These are phyloP conservation scores for Sparassis latifolia DNA, from an alignment of 1,284 basidiomycete genomes.

Conservation along the genomic window DNA sequence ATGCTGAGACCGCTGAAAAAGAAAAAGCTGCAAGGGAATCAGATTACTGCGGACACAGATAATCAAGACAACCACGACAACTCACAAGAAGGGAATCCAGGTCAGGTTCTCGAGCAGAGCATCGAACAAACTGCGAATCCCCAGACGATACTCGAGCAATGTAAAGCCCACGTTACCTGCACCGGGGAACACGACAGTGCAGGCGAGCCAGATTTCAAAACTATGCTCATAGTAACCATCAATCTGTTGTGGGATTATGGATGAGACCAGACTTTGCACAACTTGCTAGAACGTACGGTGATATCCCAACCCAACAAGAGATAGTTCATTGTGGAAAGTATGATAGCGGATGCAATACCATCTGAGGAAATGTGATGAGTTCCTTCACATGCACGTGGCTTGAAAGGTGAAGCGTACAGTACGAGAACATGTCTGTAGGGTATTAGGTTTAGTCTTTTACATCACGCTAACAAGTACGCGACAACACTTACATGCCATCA, in stretches of 20 bases:
- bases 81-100: conserved; percentile 79
- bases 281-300: conserved; percentile 29
- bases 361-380: conserved; percentile 31
- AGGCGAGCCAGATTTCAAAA: conserved; percentile 75
- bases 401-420: conserved; percentile 43
- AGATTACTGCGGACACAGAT: conserved; percentile 8
- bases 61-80: conserved; percentile 11
- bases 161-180: conserved; percentile 69
- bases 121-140: conserved; percentile 47
- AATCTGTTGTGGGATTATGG: conserved; percentile 5
- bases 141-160: conserved; percentile 71
- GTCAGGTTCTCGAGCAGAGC: conserved; percentile 60
- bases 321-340: conserved; percentile 67
- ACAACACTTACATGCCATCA: conserved; percentile 64
- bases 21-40: conserved; percentile 52
- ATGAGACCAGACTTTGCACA: too few relatives aligned
- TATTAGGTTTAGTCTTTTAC: conserved; percentile 1
- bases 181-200: conserved; percentile 69
- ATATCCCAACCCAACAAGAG: conserved; percentile 55
- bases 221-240: conserved; percentile 67
- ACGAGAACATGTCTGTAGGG: conserved; percentile 75
- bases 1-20: conserved; percentile 79
- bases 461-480: conserved; percentile 14
- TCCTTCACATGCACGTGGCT: neutral
- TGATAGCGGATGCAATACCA: conserved; percentile 64